Conservation (phyloP, 306 rosid genomes). For the Sophora flavescens region DNA sequence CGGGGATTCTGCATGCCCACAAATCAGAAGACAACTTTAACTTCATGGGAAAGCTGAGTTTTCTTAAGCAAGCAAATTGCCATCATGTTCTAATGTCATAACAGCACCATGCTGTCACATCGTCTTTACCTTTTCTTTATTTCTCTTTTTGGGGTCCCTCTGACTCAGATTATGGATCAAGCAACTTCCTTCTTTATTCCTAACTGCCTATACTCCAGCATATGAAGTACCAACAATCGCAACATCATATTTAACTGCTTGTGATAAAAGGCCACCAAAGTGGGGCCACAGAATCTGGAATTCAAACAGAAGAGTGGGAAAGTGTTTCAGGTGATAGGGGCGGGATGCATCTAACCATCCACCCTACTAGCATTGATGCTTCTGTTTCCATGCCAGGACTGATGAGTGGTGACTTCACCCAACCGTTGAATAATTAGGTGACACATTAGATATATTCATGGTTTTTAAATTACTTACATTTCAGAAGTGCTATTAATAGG, state of each 20-base stretch:
- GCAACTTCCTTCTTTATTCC: slow-evolving; percentile 46
- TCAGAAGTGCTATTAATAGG: too few species aligned
- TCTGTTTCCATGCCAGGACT: neutral
- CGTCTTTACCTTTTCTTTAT: slow-evolving; percentile 27
- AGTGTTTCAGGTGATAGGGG: slow-evolving; percentile 15
- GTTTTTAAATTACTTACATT: too few species aligned
- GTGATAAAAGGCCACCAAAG: neutral
- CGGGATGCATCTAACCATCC: slow-evolving; percentile 3
- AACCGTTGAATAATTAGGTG: slow-evolving; percentile 21
- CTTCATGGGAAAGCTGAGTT: slow-evolving; percentile 42
- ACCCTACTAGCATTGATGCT: slow-evolving; percentile 28
- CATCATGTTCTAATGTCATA: slow-evolving; percentile 25
- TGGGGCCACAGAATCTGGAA: slow-evolving; percentile 47
- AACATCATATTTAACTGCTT: slow-evolving; percentile 59
- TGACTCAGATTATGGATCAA: slow-evolving; percentile 16
- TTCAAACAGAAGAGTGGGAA: slow-evolving; percentile 3
- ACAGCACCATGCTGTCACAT: slow-evolving; percentile 31
- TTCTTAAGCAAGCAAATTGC: slow-evolving; percentile 53
- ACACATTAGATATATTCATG: neutral
- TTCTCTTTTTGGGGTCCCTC: slow-evolving; percentile 40
- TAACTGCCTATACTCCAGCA: slow-evolving; percentile 42
- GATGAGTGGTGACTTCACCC: neutral
- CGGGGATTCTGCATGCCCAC: slow-evolving; percentile 39
- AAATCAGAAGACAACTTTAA: slow-evolving; percentile 43
- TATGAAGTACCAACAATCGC: slow-evolving; percentile 48